Percentiles rank a stretch among this genome's conserved stretches.
These are phyloP conservation scores for Cymbopogon citratus DNA, from an alignment of 176 grass and related monocot genomes.

Conservation along the genomic window DNA sequence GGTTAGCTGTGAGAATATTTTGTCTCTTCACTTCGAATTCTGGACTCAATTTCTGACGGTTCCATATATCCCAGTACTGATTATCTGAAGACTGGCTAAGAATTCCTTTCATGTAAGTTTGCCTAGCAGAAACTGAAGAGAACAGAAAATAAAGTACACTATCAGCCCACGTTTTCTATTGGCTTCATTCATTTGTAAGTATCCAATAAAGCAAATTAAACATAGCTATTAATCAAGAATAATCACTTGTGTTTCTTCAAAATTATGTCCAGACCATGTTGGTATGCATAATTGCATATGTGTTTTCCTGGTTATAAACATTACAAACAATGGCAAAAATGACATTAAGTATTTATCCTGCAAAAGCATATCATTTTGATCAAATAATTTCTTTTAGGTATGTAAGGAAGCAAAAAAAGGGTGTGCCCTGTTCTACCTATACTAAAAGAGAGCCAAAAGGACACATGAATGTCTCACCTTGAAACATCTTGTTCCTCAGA, in stretches of 20 bases:
- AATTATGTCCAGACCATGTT: not conserved
- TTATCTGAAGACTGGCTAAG: constrained; percentile 79
- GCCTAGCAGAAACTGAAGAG: constrained; percentile 76
- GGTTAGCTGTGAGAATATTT: constrained; percentile 81
- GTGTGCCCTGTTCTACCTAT: not conserved
- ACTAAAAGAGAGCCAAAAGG: not conserved
- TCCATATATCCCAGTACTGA: constrained; percentile 94
- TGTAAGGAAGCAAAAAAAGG: not conserved
- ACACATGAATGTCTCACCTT: constrained; percentile 42
- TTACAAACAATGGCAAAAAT: not conserved
- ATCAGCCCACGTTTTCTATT: not conserved
- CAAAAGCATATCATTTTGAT: constrained; percentile 10
- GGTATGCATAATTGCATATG: not conserved
- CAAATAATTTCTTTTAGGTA: not conserved
- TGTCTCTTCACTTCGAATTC: constrained; percentile 91
- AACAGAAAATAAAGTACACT: constrained; percentile 26
- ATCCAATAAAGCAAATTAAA: not conserved
- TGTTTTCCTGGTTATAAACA: not conserved
- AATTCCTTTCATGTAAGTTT: constrained; percentile 89
- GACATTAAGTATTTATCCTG: not conserved
- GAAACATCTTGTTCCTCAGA: constrained; percentile 80
- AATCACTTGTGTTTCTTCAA: not conserved
- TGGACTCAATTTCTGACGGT: constrained; percentile 80
- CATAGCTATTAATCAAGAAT: not conserved
- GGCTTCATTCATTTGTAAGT: not conserved